Percentiles rank a stretch among this genome's conserved stretches.
These are phyloP conservation scores for Aegilops umbellulata DNA, from an alignment of 176 grass and related monocot genomes.

Conservation along the genomic window DNA sequence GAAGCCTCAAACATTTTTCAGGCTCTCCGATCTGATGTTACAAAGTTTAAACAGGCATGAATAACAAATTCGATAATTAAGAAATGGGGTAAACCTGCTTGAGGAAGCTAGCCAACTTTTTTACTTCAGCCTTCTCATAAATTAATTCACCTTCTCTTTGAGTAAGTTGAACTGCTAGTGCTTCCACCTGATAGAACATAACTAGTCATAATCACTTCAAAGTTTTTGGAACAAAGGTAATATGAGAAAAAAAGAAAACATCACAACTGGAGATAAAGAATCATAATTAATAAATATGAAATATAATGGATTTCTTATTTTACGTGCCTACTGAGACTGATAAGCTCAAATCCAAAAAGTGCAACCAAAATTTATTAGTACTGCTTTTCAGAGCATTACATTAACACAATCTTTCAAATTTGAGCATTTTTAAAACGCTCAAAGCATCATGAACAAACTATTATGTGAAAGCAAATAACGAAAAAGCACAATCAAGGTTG, in stretches of 20 bases:
- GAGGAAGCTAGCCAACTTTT: constrained; percentile 84
- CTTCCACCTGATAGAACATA: constrained; percentile 69
- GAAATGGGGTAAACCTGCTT: constrained; percentile 60
- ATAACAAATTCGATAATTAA: constrained; percentile 21
- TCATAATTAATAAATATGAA: constrained; percentile 14
- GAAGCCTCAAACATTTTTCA: background rate
- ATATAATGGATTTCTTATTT: background rate
- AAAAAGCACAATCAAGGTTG: background rate
- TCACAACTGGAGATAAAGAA: background rate
- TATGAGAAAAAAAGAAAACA: background rate
- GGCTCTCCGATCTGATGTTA: background rate
- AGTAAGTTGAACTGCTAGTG: constrained; percentile 89
- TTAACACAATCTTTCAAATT: background rate
- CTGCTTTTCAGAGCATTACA: background rate
- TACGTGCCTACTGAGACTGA: background rate
- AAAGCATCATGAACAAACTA: constrained; percentile 1
- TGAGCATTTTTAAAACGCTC: background rate
- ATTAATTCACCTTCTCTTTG: constrained; percentile 97
- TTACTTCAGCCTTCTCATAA: constrained; percentile 95
- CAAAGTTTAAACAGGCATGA: background rate
- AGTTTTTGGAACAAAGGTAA: constrained; percentile 4
- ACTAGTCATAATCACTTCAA: background rate
- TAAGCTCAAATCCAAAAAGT: background rate
- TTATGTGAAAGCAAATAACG: background rate
- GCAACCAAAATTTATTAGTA: background rate